phyloP scores from a whole-genome alignment of 73 alveolate genomes.

The Tetrahymena elliotti region DNA sequence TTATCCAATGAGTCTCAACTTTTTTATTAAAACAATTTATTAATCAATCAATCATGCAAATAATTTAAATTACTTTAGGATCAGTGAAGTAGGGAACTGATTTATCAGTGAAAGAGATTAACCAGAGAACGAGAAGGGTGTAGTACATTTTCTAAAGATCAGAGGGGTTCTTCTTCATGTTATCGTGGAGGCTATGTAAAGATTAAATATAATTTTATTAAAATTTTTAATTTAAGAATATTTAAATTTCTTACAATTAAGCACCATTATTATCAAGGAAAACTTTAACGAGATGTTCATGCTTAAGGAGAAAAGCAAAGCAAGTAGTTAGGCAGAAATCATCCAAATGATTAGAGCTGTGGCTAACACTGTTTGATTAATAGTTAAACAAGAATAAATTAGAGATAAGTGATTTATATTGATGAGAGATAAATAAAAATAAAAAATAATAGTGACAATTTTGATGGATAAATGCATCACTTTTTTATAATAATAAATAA shows the following conservation, averaged over 20 bases:
- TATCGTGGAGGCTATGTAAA: neutral
- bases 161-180: slow-evolving; percentile 11
- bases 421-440: neutral
- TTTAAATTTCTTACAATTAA: neutral
- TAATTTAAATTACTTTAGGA: neutral
- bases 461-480: neutral
- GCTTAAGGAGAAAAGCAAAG: neutral
- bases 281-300: neutral
- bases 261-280: neutral
- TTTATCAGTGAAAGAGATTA: slow-evolving; percentile 4
- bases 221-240: neutral
- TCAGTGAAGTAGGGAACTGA: slow-evolving; percentile 11
- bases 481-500: too few relatives aligned
- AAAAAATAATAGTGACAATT: neutral
- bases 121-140: slow-evolving; percentile 31
- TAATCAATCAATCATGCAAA: too few relatives aligned
- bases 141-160: slow-evolving; percentile 25
- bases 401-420: neutral
- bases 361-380: neutral
- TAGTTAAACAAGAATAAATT: neutral
- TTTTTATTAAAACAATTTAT: neutral
- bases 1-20: slow-evolving; percentile 13
- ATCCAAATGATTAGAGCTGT: neutral
- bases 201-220: too few relatives aligned
- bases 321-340: neutral